Evolutionary conservation across 352 stramenopile genomes (phyloP), one percentile per base, ranked within the genome.

Genomic region (Globisporangium polare): DNA sequence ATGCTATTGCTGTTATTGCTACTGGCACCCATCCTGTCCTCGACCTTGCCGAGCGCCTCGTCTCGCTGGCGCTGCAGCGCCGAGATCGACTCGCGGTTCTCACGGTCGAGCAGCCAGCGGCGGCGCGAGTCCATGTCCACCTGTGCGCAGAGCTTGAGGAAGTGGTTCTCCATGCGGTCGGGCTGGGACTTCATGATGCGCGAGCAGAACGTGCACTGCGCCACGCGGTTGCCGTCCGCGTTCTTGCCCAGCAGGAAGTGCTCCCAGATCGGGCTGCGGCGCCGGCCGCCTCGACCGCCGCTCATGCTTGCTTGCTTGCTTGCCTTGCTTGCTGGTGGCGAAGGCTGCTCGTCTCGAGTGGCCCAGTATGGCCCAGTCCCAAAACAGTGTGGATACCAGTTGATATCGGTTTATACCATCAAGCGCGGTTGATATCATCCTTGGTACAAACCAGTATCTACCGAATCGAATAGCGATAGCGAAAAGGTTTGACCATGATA

Each of bases 91-190:
- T 26, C 47, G 24, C 46, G 47, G 58, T 56, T 35, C 24, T 54
- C 58, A 31, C 60, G 60, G 27, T 58, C 52, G 22, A 49, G 51
- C 51, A 62, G 37, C 60, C 60, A 66, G 22, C 46, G 53, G 18
- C 53, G 18, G 27, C 60, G 60, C 52, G 42, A 47, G 29, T 50
- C 46, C n/a, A 20, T 22, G 46, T 66, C 60, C n/a, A 56, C 60
- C 20, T 57, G 33, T n/a, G 18, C 20, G 20, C 60, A 66, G 53
- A 66, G 52, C 35, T 61, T 61, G 53, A 66, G 37, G 8, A 66
- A 66, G 60, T 66, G 60, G 53, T 61, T 61, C 52, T 61, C 60
- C 60, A 66, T 66, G 43, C 60, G 60, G 49, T 66, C 60, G 8
- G 60, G 60, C 45, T 66, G 60, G 6, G 60, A 51, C 53, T 66